These are phyloP conservation scores for Penicillium sp. DNA, from an alignment of 2,329 filamentous ascomycete species.

Conservation along the genomic window DNA sequence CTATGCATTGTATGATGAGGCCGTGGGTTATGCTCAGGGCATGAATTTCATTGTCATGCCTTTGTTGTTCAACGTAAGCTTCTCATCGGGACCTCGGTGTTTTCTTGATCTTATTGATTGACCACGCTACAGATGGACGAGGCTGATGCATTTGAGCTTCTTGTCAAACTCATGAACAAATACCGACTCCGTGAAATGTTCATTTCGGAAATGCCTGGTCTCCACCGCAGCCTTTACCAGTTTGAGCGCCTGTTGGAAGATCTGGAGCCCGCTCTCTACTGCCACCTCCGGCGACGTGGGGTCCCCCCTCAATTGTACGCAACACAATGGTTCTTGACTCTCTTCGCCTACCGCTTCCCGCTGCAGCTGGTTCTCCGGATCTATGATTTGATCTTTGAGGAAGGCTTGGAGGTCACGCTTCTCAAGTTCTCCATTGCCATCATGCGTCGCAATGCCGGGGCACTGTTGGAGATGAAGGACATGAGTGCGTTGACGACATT, in stretches of 20 bases:
- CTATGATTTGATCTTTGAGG: constrained; percentile 91
- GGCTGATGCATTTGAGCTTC: constrained; percentile 91
- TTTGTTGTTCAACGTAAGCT: constrained; percentile 81
- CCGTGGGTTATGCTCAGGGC: constrained; percentile 93
- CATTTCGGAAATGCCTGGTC: constrained; percentile 91
- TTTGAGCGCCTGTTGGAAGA: constrained; percentile 95
- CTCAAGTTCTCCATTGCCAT: constrained; percentile 92
- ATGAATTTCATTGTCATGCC: constrained; percentile 99
- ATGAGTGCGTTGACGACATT: constrained; percentile 89
- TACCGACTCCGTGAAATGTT: constrained; percentile 93
- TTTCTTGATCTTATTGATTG: constrained; percentile 1
- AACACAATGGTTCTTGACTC: constrained; percentile 97
- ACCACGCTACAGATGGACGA: constrained; percentile 74
- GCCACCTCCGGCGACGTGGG: constrained; percentile 83
- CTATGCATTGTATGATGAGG: constrained; percentile 93
- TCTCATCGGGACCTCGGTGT: not conserved
- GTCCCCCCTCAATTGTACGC: constrained; percentile 93
- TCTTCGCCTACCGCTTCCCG: constrained; percentile 98
- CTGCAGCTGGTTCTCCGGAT: constrained; percentile 94
- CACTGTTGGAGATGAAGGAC: constrained; percentile 81
- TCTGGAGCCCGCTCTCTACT: constrained; percentile 89
- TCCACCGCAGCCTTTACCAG: constrained; percentile 91
- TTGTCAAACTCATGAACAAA: constrained; percentile 95
- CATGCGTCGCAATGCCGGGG: constrained; percentile 88
- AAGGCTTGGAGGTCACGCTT: constrained; percentile 85